phyloP scores from a whole-genome alignment of 371 early-diverging fungal genomes.

The Blastocladiella emersonii region DNA sequence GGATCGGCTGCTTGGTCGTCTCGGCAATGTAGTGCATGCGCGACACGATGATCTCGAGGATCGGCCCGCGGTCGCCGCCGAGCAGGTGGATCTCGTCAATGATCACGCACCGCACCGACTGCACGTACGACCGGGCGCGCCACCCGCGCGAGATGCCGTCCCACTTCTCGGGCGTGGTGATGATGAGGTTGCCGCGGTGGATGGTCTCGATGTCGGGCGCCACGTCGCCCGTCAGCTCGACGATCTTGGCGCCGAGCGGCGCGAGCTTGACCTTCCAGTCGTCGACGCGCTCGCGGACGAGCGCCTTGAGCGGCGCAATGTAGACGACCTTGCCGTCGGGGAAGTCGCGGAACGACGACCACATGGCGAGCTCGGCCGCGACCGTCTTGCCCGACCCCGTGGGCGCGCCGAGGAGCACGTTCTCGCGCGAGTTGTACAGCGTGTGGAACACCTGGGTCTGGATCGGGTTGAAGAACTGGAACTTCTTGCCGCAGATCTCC shows the following conservation, averaged over 20 bases:
- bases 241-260: conserved; percentile 58
- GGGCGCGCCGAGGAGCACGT: conserved; percentile 92
- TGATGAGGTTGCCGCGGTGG: conserved; percentile 70
- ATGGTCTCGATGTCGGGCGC: conserved; percentile 80
- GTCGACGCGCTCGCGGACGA: conserved; percentile 88
- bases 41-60: conserved; percentile 93
- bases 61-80: conserved; percentile 92
- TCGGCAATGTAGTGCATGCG: conserved; percentile 89
- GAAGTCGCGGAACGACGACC: conserved; percentile 69
- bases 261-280: conserved; percentile 80
- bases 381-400: conserved; percentile 98
- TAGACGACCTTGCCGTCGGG: conserved; percentile 89
- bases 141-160: conserved; percentile 90
- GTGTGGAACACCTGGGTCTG: conserved; percentile 97
- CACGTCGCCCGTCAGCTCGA: conserved; percentile 96
- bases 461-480: conserved; percentile 91
- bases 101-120: conserved; percentile 71
- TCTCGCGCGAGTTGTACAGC: conserved; percentile 69
- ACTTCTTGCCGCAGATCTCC: conserved; percentile 57
- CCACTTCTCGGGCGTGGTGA: conserved; percentile 96
- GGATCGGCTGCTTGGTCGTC: conserved; percentile 44
- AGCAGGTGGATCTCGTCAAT: conserved; percentile 99
- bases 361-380: conserved; percentile 89
- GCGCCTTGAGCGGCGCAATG: conserved; percentile 97
- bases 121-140: conserved; percentile 75